These are phyloP conservation scores for Metschnikowia chrysomelidarum DNA, from an alignment of 805 yeast species.

Conservation along the genomic window DNA sequence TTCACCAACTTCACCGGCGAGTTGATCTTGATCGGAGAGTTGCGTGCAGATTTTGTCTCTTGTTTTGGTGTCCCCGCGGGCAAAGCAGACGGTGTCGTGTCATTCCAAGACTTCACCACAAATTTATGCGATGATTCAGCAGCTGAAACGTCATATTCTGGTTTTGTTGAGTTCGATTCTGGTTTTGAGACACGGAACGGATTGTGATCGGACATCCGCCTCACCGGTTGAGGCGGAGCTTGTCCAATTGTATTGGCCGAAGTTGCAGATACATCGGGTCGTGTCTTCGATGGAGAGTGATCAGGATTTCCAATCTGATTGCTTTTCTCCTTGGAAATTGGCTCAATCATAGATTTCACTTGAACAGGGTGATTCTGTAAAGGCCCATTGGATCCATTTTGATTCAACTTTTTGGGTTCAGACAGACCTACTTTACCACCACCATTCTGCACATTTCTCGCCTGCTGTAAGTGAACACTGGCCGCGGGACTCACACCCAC, in stretches of 20 bases:
- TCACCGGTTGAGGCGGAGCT: background rate
- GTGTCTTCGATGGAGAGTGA: no score
- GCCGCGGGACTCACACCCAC: constrained; percentile 10
- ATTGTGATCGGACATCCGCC: constrained; percentile 1
- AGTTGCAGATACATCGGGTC: no score
- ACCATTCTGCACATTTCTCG: no score
- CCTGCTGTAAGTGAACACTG: no score
- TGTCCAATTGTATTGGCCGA: no score
- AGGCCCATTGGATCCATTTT: no score
- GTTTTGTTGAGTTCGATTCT: background rate
- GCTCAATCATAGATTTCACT: background rate
- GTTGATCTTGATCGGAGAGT: constrained; percentile 36
- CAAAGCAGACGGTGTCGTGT: background rate
- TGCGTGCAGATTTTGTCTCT: constrained; percentile 2
- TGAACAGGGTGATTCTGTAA: no score
- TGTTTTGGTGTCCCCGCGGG: background rate
- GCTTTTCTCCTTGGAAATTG: background rate
- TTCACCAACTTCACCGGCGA: constrained; percentile 37
- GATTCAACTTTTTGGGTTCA: no score
- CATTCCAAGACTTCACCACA: constrained; percentile 3
- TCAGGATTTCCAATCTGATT: background rate
- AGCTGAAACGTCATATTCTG: background rate
- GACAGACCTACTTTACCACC: no score
- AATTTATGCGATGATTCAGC: background rate
- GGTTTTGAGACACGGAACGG: constrained; percentile 3